Evolutionary conservation across 1,284 basidiomycete genomes (phyloP).

Genomic region (Crucibulum cyathiforme): DNA sequence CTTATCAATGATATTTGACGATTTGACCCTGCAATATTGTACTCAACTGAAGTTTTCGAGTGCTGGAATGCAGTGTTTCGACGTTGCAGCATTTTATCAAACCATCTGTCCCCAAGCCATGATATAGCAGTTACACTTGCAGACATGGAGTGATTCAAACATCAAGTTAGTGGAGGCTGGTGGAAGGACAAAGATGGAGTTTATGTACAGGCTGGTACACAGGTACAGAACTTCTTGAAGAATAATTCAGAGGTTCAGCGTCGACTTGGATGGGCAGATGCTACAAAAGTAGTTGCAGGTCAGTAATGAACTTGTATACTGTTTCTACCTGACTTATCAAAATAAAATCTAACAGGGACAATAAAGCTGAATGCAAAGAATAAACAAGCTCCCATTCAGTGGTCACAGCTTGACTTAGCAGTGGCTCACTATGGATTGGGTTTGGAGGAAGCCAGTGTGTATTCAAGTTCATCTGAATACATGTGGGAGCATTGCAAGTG

Average conservation of each 20-base stretch:
- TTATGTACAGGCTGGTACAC: constrained; percentile 9
- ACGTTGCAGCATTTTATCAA: constrained; percentile 37
- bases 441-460: neutral
- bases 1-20: constrained; percentile 31
- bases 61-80: constrained; percentile 46
- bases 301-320: neutral
- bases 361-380: neutral
- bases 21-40: constrained; percentile 39
- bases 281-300: neutral
- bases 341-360: neutral
- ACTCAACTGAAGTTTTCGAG: constrained; percentile 43
- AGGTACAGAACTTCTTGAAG: constrained; percentile 8
- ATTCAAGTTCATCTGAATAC: neutral
- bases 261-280: constrained; percentile 10
- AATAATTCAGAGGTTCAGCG: constrained; percentile 4
- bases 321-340: neutral
- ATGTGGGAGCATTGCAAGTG: neutral
- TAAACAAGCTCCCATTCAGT: neutral
- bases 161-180: constrained; percentile 36
- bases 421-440: neutral
- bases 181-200: constrained; percentile 19
- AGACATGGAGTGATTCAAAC: constrained; percentile 40
- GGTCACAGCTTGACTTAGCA: neutral
- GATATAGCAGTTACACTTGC: constrained; percentile 40
- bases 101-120: constrained; percentile 42